Evolutionary conservation across 257 asterid species (phyloP).

Genomic region (Echites panduratus): DNA sequence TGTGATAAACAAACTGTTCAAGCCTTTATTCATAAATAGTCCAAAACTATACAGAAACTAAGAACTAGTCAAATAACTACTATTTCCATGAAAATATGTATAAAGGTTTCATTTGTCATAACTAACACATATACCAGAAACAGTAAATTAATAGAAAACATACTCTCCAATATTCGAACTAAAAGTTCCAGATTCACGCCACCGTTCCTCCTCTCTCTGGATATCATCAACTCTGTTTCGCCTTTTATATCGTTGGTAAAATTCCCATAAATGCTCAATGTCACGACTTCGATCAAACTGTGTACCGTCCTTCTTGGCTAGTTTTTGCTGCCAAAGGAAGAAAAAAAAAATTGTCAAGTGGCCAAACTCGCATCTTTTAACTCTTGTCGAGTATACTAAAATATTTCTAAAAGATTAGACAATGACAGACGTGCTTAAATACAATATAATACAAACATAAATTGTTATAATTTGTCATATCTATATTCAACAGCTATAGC

Average conservation of each 20-base stretch:
- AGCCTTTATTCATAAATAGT: neutral
- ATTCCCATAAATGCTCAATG: conserved; percentile 82
- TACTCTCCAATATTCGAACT: conserved; percentile 75
- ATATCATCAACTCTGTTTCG: conserved; percentile 84
- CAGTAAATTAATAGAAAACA: conserved; percentile 17
- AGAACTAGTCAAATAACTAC: neutral
- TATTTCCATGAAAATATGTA: neutral
- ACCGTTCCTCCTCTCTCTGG: conserved; percentile 72
- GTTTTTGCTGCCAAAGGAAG: conserved; percentile 69
- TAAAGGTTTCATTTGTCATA: neutral
- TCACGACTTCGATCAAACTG: conserved; percentile 79
- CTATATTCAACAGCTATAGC: neutral
- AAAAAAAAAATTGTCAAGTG: neutral
- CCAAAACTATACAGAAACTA: neutral
- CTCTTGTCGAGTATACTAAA: neutral
- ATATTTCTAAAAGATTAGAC: too few species aligned
- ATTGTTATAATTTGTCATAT: neutral
- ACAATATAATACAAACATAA: neutral
- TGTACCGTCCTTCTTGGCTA: conserved; percentile 84
- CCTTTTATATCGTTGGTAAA: conserved; percentile 77
- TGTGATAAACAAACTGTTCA: neutral
- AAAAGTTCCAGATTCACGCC: conserved; percentile 85
- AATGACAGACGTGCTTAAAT: neutral
- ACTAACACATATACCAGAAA: neutral
- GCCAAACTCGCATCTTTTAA: neutral